phyloP scores from a whole-genome alignment of 306 rosid genomes.

The Cotoneaster glaucophyllus region DNA sequence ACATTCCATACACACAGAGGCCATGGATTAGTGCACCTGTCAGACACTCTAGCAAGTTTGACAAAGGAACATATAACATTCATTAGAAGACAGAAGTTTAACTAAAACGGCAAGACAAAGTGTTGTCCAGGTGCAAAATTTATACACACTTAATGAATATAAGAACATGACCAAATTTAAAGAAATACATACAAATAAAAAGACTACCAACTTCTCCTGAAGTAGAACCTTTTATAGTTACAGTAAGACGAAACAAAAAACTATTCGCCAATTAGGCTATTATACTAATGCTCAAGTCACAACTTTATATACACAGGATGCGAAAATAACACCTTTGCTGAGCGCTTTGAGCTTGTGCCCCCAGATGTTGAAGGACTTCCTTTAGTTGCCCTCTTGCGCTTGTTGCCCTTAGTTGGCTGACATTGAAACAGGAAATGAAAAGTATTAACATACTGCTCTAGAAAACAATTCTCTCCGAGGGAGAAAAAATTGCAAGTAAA shows the following conservation, averaged over 20 bases:
- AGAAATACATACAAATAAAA: too few species aligned
- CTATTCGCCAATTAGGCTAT: not conserved
- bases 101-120: not conserved
- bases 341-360: slow-evolving; percentile 42
- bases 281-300: slow-evolving; percentile 6
- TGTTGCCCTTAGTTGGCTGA: slow-evolving; percentile 60
- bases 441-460: slow-evolving; percentile 2
- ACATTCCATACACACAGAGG: not conserved
- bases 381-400: slow-evolving; percentile 60
- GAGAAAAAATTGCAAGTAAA: not conserved
- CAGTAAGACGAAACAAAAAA: not conserved
- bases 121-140: not conserved
- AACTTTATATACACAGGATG: slow-evolving; percentile 10
- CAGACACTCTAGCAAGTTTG: not conserved
- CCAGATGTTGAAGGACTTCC: slow-evolving; percentile 57
- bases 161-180: too few species aligned
- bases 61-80: not conserved
- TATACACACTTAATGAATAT: not conserved
- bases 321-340: slow-evolving; percentile 53
- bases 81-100: not conserved
- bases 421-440: slow-evolving; percentile 10
- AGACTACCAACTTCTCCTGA: not conserved
- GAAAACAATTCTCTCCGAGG: not conserved
- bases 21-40: not conserved
- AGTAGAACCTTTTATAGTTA: not conserved